These are phyloP conservation scores for Amoebophrya sp. DNA, from an alignment of 169 alveolate species.

Conservation along the genomic window DNA sequence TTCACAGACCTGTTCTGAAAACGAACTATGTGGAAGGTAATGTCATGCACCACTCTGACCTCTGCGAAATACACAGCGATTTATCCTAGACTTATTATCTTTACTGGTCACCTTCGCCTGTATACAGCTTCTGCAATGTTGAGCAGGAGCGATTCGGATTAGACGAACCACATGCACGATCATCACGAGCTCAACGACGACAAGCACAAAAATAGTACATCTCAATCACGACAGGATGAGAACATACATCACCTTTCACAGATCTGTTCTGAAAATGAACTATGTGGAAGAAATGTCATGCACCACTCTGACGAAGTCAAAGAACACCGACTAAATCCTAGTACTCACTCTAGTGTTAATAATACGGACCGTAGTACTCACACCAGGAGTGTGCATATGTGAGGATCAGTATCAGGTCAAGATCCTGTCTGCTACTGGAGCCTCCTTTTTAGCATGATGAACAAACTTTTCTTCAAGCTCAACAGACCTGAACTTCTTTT, in stretches of 20 bases:
- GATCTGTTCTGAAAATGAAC: constrained; percentile 22
- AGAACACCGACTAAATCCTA: too few species aligned
- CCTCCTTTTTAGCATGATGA: not conserved
- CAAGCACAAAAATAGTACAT: too few species aligned
- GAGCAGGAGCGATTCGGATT: too few species aligned
- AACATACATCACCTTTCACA: not conserved
- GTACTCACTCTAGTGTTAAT: too few species aligned
- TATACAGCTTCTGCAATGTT: too few species aligned
- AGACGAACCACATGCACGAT: too few species aligned
- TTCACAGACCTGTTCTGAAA: constrained; percentile 17
- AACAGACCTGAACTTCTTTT: not conserved
- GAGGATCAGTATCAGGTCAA: not conserved
- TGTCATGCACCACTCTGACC: constrained; percentile 27
- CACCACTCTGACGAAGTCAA: constrained; percentile 26
- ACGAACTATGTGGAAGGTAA: not conserved
- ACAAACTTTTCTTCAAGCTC: not conserved
- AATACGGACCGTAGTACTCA: not conserved
- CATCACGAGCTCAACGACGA: too few species aligned
- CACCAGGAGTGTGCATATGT: not conserved
- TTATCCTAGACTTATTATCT: too few species aligned
- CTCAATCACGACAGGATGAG: too few species aligned
- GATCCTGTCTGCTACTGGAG: not conserved
- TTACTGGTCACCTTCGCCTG: too few species aligned
- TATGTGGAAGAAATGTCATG: not conserved
- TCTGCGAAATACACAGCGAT: too few species aligned